These are phyloP conservation scores for Penicillium crustosum DNA, from an alignment of 2,329 filamentous ascomycete genomes.

Conservation along the genomic window DNA sequence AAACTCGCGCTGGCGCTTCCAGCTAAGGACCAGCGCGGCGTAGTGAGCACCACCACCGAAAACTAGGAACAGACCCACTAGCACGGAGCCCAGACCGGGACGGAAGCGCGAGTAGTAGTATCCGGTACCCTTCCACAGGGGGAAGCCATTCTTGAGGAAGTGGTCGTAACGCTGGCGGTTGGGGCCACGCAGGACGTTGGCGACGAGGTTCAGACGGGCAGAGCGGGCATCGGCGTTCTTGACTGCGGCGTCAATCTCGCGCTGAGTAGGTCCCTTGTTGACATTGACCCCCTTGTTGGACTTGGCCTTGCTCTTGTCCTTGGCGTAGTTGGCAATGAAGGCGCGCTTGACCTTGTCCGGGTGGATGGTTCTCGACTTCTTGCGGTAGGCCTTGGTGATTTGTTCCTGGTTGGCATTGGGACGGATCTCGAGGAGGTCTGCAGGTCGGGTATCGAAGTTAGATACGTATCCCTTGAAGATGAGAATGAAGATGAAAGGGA, in stretches of 20 bases:
- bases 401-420: constrained; percentile 76
- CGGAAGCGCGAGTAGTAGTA: constrained; percentile 97
- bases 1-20: constrained; percentile 88
- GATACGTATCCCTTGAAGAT: background rate
- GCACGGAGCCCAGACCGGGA: constrained; percentile 81
- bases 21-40: constrained; percentile 77
- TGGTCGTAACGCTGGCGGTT: constrained; percentile 88
- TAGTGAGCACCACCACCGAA: constrained; percentile 87
- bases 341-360: constrained; percentile 93
- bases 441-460: background rate
- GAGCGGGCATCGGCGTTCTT: constrained; percentile 82
- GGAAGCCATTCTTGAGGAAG: constrained; percentile 90
- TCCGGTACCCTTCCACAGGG: constrained; percentile 92
- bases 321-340: constrained; percentile 69
- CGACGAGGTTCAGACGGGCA: constrained; percentile 78
- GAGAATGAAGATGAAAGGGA: background rate
- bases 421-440: constrained; percentile 77
- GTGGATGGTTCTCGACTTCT: constrained; percentile 78
- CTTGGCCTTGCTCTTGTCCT: constrained; percentile 51
- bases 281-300: constrained; percentile 64
- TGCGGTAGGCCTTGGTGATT: constrained; percentile 91
- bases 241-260: constrained; percentile 73
- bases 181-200: constrained; percentile 78
- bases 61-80: constrained; percentile 77
- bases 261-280: constrained; percentile 68